Base-by-base conservation (phyloP, 169 alveolate species). In the Plasmodium coatneyi region DNA sequence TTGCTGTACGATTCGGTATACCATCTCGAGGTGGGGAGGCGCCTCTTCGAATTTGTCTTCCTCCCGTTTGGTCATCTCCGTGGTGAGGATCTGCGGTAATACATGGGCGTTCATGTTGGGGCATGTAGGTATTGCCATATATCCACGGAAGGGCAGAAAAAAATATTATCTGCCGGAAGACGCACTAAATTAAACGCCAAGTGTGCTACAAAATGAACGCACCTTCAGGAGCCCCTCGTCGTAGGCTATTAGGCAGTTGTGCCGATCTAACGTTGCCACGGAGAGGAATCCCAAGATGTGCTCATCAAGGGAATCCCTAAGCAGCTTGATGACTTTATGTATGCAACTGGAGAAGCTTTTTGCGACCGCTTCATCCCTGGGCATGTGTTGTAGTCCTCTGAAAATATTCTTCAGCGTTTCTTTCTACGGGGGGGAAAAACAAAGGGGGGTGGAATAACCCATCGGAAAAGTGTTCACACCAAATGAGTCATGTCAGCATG, bases 191-290 rank as follows among this genome's bases (percentile, higher is more conserved):
- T 30, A 66, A 19, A 34, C 46, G 9, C 5, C 7, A 39, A 39
- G 46, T 4, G 46, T 0, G 9, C 46, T 1, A 0, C 1, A 39
- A 39, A 39, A 66, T 32, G 5, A 10, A 10, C 54, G 80, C 22
- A 90, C 95, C 79, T 80, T 90, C 39, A 90, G 49, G 1, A 90
- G 83, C 2, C 95, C 95, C 52, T 90, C 95, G 79, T 90, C 95
- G 54, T 90, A 90, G 7, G 95, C 92, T 39, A 90, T 90, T 39
- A 90, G 22, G 36, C 95, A 90, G 36, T 41, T 80, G 80, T 90
- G 83, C 60, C 80, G 82, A 49, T 90, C 92, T n/a, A 81, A 34
- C 52, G 83, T 80, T 12, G 52, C 71, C 70, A 90, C 79, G 30
- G 95, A 79, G 28, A 90, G 56, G 52, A 90, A 71, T 36, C 14